These are phyloP conservation scores for Periglandula ipomoeae DNA, from an alignment of 2,329 filamentous ascomycete species.

Conservation along the genomic window DNA sequence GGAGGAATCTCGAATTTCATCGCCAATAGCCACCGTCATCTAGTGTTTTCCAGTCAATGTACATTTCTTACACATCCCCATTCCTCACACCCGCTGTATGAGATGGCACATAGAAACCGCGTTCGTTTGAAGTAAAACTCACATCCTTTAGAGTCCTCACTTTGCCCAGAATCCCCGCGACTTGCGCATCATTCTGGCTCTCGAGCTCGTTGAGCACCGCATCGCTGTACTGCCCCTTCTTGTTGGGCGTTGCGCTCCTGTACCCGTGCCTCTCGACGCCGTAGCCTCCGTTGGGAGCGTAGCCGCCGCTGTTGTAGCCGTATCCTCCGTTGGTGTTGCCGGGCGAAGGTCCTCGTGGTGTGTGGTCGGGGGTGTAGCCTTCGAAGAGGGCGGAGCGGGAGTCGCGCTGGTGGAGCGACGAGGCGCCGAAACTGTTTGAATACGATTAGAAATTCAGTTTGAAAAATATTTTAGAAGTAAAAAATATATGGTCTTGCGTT, in stretches of 20 bases:
- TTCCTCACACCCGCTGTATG: background rate
- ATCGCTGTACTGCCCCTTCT: constrained; percentile 82
- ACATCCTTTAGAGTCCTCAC: constrained; percentile 85
- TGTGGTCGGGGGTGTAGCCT: constrained; percentile 50
- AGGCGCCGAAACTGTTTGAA: constrained; percentile 56
- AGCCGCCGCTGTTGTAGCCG: constrained; percentile 27
- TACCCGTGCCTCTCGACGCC: constrained; percentile 31
- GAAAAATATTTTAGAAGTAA: no score
- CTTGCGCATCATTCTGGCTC: constrained; percentile 86
- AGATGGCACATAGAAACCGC: no score
- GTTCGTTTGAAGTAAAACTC: constrained; percentile 36
- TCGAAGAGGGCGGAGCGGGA: constrained; percentile 66
- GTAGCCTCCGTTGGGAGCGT: constrained; percentile 28
- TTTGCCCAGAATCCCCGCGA: constrained; percentile 85
- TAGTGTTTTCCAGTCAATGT: constrained; percentile 23
- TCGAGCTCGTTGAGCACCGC: constrained; percentile 88
- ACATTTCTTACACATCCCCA: no score
- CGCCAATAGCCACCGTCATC: constrained; percentile 88
- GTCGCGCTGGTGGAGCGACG: constrained; percentile 64
- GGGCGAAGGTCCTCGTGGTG: constrained; percentile 24
- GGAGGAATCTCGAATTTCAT: constrained; percentile 87
- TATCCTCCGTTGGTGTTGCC: constrained; percentile 22
- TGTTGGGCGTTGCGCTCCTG: constrained; percentile 63
- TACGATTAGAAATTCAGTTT: no score
- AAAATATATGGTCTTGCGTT: no score